phyloP scores from a whole-genome alignment of 2,329 filamentous ascomycete genomes.

The Emmonsiellopsis sp. region DNA sequence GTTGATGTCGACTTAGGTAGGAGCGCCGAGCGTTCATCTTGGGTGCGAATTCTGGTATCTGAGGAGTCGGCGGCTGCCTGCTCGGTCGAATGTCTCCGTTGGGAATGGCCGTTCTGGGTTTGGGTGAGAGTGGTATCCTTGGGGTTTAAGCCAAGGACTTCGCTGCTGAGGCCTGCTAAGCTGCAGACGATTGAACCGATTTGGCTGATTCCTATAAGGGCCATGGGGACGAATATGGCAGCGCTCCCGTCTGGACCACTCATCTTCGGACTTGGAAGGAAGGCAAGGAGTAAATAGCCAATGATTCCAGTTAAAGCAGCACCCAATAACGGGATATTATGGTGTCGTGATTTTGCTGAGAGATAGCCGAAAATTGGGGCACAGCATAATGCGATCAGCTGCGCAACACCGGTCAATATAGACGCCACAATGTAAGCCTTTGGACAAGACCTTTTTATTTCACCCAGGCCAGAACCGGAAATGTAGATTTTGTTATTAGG shows the following conservation, averaged over 20 bases:
- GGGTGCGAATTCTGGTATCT: not conserved
- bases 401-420: conserved; percentile 78
- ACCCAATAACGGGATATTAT: conserved; percentile 65
- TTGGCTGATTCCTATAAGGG: conserved; percentile 80
- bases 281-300: conserved; percentile 69
- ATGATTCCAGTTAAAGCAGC: conserved; percentile 65
- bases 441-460: conserved; percentile 77
- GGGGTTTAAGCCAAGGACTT: conserved; percentile 49
- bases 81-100: not conserved
- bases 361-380: conserved; percentile 83
- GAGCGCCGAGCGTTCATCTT: conserved; percentile 23
- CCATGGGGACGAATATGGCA: conserved; percentile 65
- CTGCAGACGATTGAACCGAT: conserved; percentile 96
- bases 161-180: conserved; percentile 74
- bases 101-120: not conserved
- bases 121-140: not conserved
- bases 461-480: conserved; percentile 30
- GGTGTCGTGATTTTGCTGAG: conserved; percentile 56
- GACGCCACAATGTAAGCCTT: conserved; percentile 82
- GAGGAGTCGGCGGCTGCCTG: not conserved
- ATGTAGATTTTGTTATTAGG: conserved; percentile 17
- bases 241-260: conserved; percentile 59
- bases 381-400: conserved; percentile 73
- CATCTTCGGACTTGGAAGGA: conserved; percentile 68
- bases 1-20: conserved; percentile 15